Evolutionary conservation across 352 stramenopile species (phyloP).

Genomic region (Globisporangium okanoganense): DNA sequence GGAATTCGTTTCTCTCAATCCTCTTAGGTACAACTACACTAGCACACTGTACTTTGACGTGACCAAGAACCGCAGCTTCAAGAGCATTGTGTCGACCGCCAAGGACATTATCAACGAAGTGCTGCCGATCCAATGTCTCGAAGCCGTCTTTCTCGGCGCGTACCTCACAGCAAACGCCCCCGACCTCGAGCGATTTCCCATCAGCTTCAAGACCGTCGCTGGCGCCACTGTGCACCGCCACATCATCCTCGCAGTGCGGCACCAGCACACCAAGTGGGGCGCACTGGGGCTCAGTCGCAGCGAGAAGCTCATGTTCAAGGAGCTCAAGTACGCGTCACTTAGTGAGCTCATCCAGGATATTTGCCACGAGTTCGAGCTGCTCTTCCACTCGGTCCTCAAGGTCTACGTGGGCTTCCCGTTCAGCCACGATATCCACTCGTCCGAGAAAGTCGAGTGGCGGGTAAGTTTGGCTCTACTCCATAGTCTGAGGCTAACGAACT

Average conservation of each 20-base stretch:
- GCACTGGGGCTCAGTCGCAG: conserved; percentile 79
- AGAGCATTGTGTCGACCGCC: conserved; percentile 81
- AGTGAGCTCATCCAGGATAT: conserved; percentile 76
- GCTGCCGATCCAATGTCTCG: conserved; percentile 87
- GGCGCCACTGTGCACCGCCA: conserved; percentile 66
- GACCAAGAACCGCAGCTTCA: conserved; percentile 87
- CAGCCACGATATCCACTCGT: conserved; percentile 82
- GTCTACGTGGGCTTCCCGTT: conserved; percentile 86
- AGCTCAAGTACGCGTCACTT: conserved; percentile 74
- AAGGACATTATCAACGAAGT: conserved; percentile 83
- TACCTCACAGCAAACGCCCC: conserved; percentile 71
- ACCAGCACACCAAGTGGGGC: conserved; percentile 80
- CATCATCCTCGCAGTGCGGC: conserved; percentile 71
- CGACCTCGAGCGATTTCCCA: conserved; percentile 75
- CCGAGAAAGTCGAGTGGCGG: conserved; percentile 84
- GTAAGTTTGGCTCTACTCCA: too few species aligned
- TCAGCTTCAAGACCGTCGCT: conserved; percentile 83
- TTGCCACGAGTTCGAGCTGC: conserved; percentile 48
- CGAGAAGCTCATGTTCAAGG: conserved; percentile 85
- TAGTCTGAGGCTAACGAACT: too few species aligned
- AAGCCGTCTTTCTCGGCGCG: conserved; percentile 80
- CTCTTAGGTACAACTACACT: conserved; percentile 82
- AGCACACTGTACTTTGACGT: conserved; percentile 83
- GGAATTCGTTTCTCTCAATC: background rate
- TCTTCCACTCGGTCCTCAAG: conserved; percentile 68